Percentiles rank a stretch among this genome's conserved stretches.
Evolutionary conservation across 345 rosid species (phyloP).

Genomic region (Salix purpurea): DNA sequence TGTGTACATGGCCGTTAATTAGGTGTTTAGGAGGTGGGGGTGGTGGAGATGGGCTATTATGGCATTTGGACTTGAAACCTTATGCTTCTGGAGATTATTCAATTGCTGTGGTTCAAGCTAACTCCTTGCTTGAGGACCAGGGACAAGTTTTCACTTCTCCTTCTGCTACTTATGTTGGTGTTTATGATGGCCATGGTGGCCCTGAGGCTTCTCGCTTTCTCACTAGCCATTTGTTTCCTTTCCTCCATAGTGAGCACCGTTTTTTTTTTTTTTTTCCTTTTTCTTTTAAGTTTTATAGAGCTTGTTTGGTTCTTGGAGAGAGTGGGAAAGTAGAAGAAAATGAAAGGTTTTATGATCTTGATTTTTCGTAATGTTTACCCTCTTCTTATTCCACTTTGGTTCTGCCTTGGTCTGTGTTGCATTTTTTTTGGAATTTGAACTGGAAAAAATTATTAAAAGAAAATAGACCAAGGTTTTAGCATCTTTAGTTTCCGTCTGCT

Average conservation of each 20-base stretch:
- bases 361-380: background rate
- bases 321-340: no score
- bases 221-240: slow-evolving; percentile 39
- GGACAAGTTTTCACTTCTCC: slow-evolving; percentile 61
- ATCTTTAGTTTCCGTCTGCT: no score
- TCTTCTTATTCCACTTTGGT: background rate
- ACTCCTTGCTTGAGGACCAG: slow-evolving; percentile 58
- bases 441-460: background rate
- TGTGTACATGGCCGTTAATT: slow-evolving; percentile 35
- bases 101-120: slow-evolving; percentile 62
- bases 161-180: slow-evolving; percentile 57
- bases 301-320: background rate
- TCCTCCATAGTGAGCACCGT: slow-evolving; percentile 37
- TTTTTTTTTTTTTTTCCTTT: background rate
- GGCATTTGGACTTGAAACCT: slow-evolving; percentile 57
- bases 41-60: slow-evolving; percentile 40
- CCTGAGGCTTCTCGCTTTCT: slow-evolving; percentile 63
- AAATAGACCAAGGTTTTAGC: background rate
- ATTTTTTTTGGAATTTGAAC: background rate
- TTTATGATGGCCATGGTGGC: slow-evolving; percentile 76
- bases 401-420: background rate
- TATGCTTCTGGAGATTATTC: slow-evolving; percentile 58
- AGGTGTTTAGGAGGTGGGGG: slow-evolving; percentile 40
- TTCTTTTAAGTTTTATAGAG: background rate
- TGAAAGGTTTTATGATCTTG: background rate